Percentiles rank a stretch among this genome's conserved stretches.
Evolutionary conservation across 1,284 basidiomycete genomes (phyloP).

Genomic region (Sporisorium scitamineum): DNA sequence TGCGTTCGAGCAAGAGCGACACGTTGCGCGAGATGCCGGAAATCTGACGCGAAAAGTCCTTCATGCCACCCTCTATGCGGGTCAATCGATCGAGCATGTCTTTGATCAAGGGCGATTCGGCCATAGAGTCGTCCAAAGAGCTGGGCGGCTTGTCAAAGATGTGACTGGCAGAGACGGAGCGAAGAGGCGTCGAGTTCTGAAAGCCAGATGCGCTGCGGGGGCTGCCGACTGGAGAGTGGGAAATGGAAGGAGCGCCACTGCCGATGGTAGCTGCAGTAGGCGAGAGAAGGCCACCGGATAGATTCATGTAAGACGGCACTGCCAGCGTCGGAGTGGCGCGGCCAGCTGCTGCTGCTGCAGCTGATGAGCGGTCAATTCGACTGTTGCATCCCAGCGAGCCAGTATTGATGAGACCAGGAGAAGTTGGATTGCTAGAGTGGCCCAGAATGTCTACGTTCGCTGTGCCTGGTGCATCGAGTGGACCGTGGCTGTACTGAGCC

Average conservation of each 20-base stretch:
- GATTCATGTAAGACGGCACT: constrained; percentile 40
- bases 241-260: constrained; percentile 17
- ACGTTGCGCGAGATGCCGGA: constrained; percentile 81
- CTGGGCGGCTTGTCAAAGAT: constrained; percentile 23
- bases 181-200: constrained; percentile 17
- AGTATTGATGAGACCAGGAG: constrained; percentile 6
- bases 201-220: constrained; percentile 29
- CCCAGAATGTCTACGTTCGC: constrained; percentile 3
- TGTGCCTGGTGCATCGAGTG: constrained; percentile 9
- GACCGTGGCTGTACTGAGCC: constrained; percentile 18
- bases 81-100: constrained; percentile 81
- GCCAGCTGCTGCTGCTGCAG: constrained; percentile 14
- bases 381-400: constrained; percentile 15
- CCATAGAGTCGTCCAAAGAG: constrained; percentile 20
- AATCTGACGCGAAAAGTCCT: constrained; percentile 81
- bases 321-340: constrained; percentile 34
- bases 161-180: constrained; percentile 34
- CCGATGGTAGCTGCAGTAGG: constrained; percentile 51
- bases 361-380: constrained; percentile 1
- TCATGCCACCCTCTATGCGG: constrained; percentile 78
- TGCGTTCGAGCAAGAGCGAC: constrained; percentile 78
- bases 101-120: constrained; percentile 73
- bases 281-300: constrained; percentile 49
- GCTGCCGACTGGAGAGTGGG: constrained; percentile 38
- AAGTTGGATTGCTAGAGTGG: constrained; percentile 12